Conservation (phyloP, 805 yeast species). For the Candida bentonensis region DNA sequence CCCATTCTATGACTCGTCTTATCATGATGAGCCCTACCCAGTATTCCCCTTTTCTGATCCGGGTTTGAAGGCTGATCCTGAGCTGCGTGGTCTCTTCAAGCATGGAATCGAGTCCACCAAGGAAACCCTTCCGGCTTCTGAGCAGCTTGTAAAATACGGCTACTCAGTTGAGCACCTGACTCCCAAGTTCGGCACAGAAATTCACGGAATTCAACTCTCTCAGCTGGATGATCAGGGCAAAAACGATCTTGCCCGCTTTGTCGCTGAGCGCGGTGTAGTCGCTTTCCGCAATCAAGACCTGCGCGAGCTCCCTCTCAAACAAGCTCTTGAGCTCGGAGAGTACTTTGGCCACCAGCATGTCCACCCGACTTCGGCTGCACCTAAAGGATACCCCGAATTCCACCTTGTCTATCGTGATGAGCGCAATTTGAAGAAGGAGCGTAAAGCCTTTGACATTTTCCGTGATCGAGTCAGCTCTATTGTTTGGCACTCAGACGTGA, state of each 20-base stretch:
- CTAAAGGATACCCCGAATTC: slow-evolving; percentile 53
- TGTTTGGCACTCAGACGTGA: slow-evolving; percentile 60
- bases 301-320: slow-evolving; percentile 23
- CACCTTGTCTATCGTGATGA: slow-evolving; percentile 45
- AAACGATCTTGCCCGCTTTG: slow-evolving; percentile 49
- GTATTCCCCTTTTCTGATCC: background rate
- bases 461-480: slow-evolving; percentile 14
- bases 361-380: slow-evolving; percentile 66
- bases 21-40: background rate
- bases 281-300: slow-evolving; percentile 55
- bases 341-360: slow-evolving; percentile 61
- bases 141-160: slow-evolving; percentile 11
- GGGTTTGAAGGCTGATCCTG: background rate
- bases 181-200: slow-evolving; percentile 52
- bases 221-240: slow-evolving; percentile 35
- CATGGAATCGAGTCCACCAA: background rate
- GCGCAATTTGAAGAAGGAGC: slow-evolving; percentile 11
- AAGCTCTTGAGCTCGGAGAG: slow-evolving; percentile 34
- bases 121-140: background rate
- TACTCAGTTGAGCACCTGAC: slow-evolving; percentile 27
- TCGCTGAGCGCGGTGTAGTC: slow-evolving; percentile 59
- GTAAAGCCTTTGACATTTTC: slow-evolving; percentile 9
- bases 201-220: slow-evolving; percentile 45
- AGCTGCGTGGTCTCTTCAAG: background rate
- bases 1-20: background rate